Base-by-base conservation (phyloP, 495 filamentous ascomycete species). In the Gamarada debralockiae region DNA sequence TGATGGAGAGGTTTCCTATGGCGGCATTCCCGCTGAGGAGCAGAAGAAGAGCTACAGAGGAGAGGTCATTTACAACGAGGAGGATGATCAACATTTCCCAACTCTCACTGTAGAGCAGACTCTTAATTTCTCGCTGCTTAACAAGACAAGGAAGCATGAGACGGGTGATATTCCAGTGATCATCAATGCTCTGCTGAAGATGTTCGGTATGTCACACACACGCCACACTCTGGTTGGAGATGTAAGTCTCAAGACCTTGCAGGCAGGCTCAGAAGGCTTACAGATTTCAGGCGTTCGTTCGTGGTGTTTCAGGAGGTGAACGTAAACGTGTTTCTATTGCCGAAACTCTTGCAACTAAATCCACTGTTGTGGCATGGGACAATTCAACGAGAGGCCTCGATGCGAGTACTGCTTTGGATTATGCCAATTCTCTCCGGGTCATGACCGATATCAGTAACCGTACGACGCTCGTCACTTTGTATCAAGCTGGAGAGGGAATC, bases 401-500 rank as follows among this genome's bases (percentile, higher is more conserved):
- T 64, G 85, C 82, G 45, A 82, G 85, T 50, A 92, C 86, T 27
- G 89, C 89, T 36, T 68, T 92, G 12, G 85, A 92, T 60, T 95
- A 90, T 46, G 80, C 80, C 53, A 83, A 81, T 61, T 84, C 82
- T 4, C 65, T 95, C 15, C 77, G 83, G 29, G 67, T 85, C 10
- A 79, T 82, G 50, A 85, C 84, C 3, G 79, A 89, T 52, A 71
- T 87, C 39, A 78, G 78, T 41, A 74, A 79, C 12, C 80, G 76
- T 46, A 89, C 86, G 10, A 79, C 82, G 24, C 73, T 81, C 40
- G 86, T 93, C 14, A 84, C 89, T 8, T 84, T 95, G 55, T 93
- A 95, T 65, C 89, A 95, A 62, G 86, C 88, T 2, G 84, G 81
- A 2, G 87, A 95, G 64, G 85, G 78, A 52, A 95, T 95, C 48